A percentile compares a stretch with the other conserved stretches of the same genome.
Conservation (phyloP, 2,329 filamentous ascomycete species). For the Pestalotiopsis sp. region DNA sequence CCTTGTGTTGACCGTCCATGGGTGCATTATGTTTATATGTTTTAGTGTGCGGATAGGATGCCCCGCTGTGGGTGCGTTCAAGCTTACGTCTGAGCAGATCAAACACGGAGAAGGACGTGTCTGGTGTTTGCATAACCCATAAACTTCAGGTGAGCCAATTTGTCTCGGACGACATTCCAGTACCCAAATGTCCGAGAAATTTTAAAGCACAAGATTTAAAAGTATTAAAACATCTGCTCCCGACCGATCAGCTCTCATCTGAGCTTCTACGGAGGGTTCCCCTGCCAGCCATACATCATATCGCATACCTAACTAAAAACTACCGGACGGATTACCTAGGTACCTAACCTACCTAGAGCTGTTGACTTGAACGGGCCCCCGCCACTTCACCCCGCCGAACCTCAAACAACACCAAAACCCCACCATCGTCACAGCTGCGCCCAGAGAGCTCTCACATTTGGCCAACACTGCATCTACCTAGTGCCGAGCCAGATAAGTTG, state of each 20-base stretch:
- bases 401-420: slow-evolving; percentile 11
- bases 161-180: neutral
- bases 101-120: neutral
- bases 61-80: neutral
- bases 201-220: neutral
- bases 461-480: neutral
- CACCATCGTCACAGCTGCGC: slow-evolving; percentile 8
- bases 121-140: neutral
- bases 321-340: neutral
- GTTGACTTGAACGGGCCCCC: neutral
- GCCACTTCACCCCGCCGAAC: slow-evolving; percentile 6
- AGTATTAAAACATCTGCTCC: neutral
- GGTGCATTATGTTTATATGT: neutral
- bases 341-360: too few species aligned
- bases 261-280: neutral
- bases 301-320: neutral
- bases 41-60: neutral
- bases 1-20: neutral
- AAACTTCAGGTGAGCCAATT: neutral
- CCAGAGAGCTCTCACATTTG: neutral
- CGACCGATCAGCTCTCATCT: neutral
- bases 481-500: neutral
- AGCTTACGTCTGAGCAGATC: neutral
- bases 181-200: neutral
- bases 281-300: neutral